A percentile compares a stretch with the other conserved stretches of the same genome.
phyloP scores from a whole-genome alignment of 2,329 filamentous ascomycete species.

The Talaromyces sp. region DNA sequence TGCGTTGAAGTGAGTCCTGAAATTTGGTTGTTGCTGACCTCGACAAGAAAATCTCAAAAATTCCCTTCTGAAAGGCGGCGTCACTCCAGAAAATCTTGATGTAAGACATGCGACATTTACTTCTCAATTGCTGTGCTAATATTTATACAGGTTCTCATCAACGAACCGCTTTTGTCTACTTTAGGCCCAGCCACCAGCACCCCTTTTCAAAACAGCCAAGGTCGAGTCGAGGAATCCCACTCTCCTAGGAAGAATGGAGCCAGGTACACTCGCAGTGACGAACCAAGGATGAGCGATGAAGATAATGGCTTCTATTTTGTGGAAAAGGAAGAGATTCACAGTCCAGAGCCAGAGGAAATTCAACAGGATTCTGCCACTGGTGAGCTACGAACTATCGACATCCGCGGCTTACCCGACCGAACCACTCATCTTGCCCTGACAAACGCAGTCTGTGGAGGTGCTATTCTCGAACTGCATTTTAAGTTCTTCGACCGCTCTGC shows the following conservation, averaged over 20 bases:
- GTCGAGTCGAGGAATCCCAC: background rate
- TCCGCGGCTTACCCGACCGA: constrained; percentile 58
- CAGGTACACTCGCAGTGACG: background rate
- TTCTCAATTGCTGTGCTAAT: background rate
- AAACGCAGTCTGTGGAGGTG: constrained; percentile 62
- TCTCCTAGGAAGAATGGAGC: background rate
- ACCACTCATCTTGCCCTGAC: constrained; percentile 63
- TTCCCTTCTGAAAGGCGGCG: constrained; percentile 47
- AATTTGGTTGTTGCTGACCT: background rate
- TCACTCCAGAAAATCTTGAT: constrained; percentile 46
- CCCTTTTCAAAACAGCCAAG: background rate
- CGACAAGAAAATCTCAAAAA: constrained; percentile 41
- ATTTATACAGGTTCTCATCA: background rate
- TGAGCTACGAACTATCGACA: constrained; percentile 42
- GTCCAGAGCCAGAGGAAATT: constrained; percentile 16
- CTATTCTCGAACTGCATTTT: constrained; percentile 64
- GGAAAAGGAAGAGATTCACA: constrained; percentile 19
- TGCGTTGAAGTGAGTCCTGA: constrained; percentile 13
- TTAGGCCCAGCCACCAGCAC: background rate
- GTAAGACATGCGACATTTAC: constrained; percentile 23
- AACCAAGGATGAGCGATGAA: constrained; percentile 15
- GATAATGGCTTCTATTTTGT: constrained; percentile 19
- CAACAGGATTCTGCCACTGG: constrained; percentile 14
- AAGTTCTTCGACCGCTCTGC: constrained; percentile 55
- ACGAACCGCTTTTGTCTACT: background rate